Percentiles rank a stretch among this genome's conserved stretches.
phyloP scores from a whole-genome alignment of 139 green algal genomes.

The Chlorella sorokiniana region DNA sequence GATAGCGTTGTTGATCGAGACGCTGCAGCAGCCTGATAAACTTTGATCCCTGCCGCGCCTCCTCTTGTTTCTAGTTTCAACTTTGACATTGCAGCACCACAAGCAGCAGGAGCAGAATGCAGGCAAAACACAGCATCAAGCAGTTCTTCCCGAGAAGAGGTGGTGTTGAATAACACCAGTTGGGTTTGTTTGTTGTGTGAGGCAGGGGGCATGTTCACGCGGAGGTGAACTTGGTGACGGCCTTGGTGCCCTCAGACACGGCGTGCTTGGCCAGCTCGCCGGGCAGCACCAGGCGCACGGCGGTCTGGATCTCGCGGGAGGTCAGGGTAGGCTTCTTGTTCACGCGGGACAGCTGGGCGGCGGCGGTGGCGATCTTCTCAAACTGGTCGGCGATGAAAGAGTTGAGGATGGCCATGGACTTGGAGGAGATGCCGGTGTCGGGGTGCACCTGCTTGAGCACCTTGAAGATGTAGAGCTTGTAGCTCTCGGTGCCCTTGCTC shows the following conservation, averaged over 20 bases:
- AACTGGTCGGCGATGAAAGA: too few species aligned
- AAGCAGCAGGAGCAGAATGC: too few species aligned
- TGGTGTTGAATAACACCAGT: slow-evolving; percentile 42
- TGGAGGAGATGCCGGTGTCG: slow-evolving; percentile 94
- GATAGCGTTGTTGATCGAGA: slow-evolving; percentile 26
- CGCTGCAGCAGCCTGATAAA: neutral
- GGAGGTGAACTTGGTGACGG: slow-evolving; percentile 65
- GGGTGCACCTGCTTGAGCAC: slow-evolving; percentile 96
- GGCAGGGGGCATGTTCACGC: slow-evolving; percentile 12
- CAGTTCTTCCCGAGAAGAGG: neutral
- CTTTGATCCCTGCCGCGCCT: too few species aligned
- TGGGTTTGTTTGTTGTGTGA: neutral
- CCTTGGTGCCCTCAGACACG: slow-evolving; percentile 85
- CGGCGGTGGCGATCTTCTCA: too few species aligned
- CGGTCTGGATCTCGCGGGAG: slow-evolving; percentile 73
- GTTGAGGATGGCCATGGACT: slow-evolving; percentile 98
- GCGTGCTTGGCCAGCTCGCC: slow-evolving; percentile 89
- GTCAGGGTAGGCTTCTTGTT: too few species aligned
- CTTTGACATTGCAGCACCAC: neutral
- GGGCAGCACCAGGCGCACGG: slow-evolving; percentile 76
- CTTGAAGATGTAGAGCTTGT: slow-evolving; percentile 99
- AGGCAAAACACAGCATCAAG: neutral
- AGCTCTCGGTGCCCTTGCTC: too few species aligned
- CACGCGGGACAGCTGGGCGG: too few species aligned
- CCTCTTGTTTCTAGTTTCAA: too few species aligned